A percentile compares a stretch with the other conserved stretches of the same genome.
phyloP scores from a whole-genome alignment of 306 rosid genomes.

The Vachellia pachyceras region DNA sequence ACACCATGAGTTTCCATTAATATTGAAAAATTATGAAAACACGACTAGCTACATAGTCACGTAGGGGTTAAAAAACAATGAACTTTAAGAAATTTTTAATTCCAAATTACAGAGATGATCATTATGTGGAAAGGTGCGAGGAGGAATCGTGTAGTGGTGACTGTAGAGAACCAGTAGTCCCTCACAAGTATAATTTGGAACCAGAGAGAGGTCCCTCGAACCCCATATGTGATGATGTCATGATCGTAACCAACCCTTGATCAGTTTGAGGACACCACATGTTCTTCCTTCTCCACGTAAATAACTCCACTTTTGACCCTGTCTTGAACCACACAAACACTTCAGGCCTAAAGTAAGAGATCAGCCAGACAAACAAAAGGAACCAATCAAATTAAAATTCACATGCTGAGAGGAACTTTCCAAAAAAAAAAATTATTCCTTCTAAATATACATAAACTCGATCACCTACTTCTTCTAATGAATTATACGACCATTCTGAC shows the following conservation, averaged over 20 bases:
- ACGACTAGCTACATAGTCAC: background rate
- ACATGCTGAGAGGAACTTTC: background rate
- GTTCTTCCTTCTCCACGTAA: conserved; percentile 28
- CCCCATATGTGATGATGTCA: conserved; percentile 66
- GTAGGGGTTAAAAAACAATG: no score
- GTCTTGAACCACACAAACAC: conserved; percentile 31
- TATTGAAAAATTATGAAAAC: background rate
- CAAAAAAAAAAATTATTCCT: background rate
- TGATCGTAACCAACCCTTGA: conserved; percentile 65
- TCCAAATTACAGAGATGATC: background rate
- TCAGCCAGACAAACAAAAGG: background rate
- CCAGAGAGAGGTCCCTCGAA: conserved; percentile 37
- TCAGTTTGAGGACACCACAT: conserved; percentile 38
- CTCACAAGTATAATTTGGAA: conserved; percentile 40
- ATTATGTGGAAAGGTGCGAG: background rate
- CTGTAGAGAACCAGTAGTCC: conserved; percentile 40
- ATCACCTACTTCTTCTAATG: background rate
- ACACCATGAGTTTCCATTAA: background rate
- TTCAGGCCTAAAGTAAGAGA: background rate
- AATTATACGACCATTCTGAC: background rate
- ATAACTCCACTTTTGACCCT: conserved; percentile 53
- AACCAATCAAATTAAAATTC: background rate
- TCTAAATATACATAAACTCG: background rate
- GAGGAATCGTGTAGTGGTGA: conserved; percentile 37
- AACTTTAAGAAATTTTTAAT: background rate